Evolutionary conservation across 2,329 filamentous ascomycete species (phyloP), one percentile per base, ranked within the genome.

Genomic region (Hypoxylon sp.): DNA sequence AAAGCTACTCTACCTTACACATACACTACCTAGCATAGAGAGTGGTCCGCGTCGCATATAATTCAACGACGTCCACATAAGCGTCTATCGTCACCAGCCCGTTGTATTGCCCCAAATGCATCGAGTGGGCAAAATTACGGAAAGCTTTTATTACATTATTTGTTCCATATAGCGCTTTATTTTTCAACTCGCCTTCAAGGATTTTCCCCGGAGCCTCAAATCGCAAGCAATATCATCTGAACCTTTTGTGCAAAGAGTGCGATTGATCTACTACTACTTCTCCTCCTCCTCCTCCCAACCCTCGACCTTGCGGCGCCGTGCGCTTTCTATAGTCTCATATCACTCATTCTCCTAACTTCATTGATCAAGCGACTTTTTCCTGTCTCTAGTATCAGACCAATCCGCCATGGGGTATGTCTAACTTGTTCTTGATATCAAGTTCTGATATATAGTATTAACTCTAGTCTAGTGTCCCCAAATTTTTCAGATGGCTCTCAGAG

Each of bases 401-500:
- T 28, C 30, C 49, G 58, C 43, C 63, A 76, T 76, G 75, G 75
- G 75, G 75, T 71, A 63, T 6, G 65, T 75, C 57, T 67, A 65
- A 64, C 38, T 36, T 46, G 49, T 60, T 52, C 21, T 30, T 50
- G 6, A 63, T n/a, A 46, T 58, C n/a, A 17, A 11, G 17, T 50
- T 50, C 11, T 10, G 14, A 23, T 46, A 9, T 51, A 28, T 34
- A 10, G 10, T 59, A 58, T 72, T 75, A 63, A 76, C 63, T 52
- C 13, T 43, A 14, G 38, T 68, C 58, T 69, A 87, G 87, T 86
- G 87, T 89, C 72, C 92, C 92, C 79, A 97, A 97, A 79, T 97
- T 97, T 85, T 97, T 97, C 85, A 89, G 96, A 88, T 99, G 97
- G 96, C 92, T 99, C 86, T 98, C 94, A 67, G 97, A 99, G 88